A percentile compares a stretch with the other conserved stretches of the same genome.
Conservation (phyloP, 345 rosid species). For the Gossypioides kirkii region DNA sequence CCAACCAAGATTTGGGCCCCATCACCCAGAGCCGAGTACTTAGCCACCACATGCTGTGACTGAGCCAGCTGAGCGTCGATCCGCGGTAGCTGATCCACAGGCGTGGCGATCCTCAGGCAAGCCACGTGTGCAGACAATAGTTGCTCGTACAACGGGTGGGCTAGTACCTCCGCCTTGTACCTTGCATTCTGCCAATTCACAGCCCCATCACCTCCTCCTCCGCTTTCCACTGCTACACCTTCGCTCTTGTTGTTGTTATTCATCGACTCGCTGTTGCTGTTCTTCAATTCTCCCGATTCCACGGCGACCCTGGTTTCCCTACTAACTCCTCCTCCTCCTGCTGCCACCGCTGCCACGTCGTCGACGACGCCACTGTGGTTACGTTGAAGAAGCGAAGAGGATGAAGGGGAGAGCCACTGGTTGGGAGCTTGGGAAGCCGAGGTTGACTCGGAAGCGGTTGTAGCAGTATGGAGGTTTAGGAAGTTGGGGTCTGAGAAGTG, state of each 20-base stretch:
- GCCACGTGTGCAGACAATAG: conserved; percentile 88
- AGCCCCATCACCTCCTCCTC: conserved; percentile 36
- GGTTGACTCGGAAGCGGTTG: conserved; percentile 37
- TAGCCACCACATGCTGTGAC: conserved; percentile 86
- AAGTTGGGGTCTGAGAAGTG: conserved; percentile 58
- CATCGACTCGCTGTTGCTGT: conserved; percentile 27
- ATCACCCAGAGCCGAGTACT: conserved; percentile 68
- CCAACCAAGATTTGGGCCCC: conserved; percentile 48
- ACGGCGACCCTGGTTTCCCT: conserved; percentile 44
- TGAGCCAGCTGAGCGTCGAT: conserved; percentile 95
- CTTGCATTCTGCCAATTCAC: conserved; percentile 88
- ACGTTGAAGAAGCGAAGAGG: conserved; percentile 48
- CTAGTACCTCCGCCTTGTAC: conserved; percentile 75
- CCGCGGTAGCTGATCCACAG: conserved; percentile 91
- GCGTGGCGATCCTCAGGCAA: conserved; percentile 85
- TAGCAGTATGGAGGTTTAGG: conserved; percentile 67
- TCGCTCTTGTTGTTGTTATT: conserved; percentile 35
- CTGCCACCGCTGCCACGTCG: conserved; percentile 32
- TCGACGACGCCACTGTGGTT: conserved; percentile 55
- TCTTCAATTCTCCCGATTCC: conserved; percentile 43
- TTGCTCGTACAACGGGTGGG: conserved; percentile 91
- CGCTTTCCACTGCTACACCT: conserved; percentile 35
- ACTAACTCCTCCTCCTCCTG: conserved; percentile 24
- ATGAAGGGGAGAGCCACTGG: conserved; percentile 78
- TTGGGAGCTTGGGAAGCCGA: conserved; percentile 38